These are phyloP conservation scores for Phalaenopsis aphrodite DNA, from an alignment of 106 monocot genomes.

Conservation along the genomic window DNA sequence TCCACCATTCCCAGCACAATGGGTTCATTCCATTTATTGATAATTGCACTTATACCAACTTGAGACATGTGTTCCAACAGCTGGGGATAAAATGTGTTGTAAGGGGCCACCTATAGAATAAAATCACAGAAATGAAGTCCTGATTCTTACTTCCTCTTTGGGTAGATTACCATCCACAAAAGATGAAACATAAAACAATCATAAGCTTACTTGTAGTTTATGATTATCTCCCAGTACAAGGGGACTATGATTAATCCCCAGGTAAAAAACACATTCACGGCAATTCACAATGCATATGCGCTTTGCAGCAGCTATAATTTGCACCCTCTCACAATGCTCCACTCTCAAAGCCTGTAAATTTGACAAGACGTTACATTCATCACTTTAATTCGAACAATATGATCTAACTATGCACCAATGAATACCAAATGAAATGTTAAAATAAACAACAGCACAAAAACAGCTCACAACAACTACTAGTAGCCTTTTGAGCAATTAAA, in stretches of 20 bases:
- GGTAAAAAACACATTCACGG: slow-evolving; percentile 62
- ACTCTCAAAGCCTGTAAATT: slow-evolving; percentile 56
- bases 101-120: slow-evolving; percentile 70
- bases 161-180: background rate
- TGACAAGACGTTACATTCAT: background rate
- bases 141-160: background rate
- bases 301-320: slow-evolving; percentile 57
- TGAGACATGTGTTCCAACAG: slow-evolving; percentile 70
- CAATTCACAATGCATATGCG: slow-evolving; percentile 68
- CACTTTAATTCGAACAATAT: background rate
- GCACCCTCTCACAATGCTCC: slow-evolving; percentile 82
- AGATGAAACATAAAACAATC: background rate
- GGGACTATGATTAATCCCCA: slow-evolving; percentile 70
- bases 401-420: background rate
- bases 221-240: slow-evolving; percentile 77
- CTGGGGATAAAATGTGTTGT: slow-evolving; percentile 78
- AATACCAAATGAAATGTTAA: background rate
- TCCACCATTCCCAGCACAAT: slow-evolving; percentile 80
- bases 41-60: slow-evolving; percentile 48
- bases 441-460: background rate
- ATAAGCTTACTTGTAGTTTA: slow-evolving; percentile 45
- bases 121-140: slow-evolving; percentile 1
- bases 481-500: background rate
- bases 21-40: slow-evolving; percentile 88
- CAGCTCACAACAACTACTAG: no score